Evolutionary conservation across 1,139 yeast genomes (phyloP).

Genomic region (Suzukiozyma palmioleophila): DNA sequence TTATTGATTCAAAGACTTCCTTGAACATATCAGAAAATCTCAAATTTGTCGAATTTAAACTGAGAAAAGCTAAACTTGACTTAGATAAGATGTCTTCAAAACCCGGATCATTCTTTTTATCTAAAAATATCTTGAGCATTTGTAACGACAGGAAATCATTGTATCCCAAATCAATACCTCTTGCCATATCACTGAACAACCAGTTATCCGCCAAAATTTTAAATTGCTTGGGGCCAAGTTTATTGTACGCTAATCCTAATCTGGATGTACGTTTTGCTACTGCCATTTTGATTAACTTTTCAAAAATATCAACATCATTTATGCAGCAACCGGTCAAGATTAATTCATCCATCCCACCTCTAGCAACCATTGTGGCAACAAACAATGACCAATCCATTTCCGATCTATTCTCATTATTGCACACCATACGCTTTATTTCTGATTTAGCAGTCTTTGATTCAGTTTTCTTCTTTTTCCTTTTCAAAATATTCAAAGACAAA

Average conservation of each 20-base stretch:
- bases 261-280: constrained; percentile 48
- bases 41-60: constrained; percentile 67
- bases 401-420: constrained; percentile 54
- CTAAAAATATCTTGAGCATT: constrained; percentile 24
- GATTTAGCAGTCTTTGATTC: constrained; percentile 23
- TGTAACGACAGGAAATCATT: constrained; percentile 51
- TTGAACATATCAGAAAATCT: constrained; percentile 29
- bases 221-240: constrained; percentile 48
- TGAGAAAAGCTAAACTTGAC: constrained; percentile 51
- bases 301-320: constrained; percentile 49
- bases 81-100: constrained; percentile 20
- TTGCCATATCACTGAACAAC: constrained; percentile 31
- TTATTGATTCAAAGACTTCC: constrained; percentile 26
- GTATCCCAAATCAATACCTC: constrained; percentile 68
- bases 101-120: constrained; percentile 15
- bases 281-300: constrained; percentile 52
- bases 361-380: constrained; percentile 61
- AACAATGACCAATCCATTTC: constrained; percentile 77
- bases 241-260: constrained; percentile 68
- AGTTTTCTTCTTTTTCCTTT: constrained; percentile 25
- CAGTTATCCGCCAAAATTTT: constrained; percentile 42
- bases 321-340: constrained; percentile 72
- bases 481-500: constrained; percentile 53
- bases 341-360: constrained; percentile 72
- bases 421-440: constrained; percentile 48